Evolutionary conservation across 176 grass and related monocot genomes (phyloP), one percentile per base, ranked within the genome.

Genomic region (Hyparrhenia diplandra): DNA sequence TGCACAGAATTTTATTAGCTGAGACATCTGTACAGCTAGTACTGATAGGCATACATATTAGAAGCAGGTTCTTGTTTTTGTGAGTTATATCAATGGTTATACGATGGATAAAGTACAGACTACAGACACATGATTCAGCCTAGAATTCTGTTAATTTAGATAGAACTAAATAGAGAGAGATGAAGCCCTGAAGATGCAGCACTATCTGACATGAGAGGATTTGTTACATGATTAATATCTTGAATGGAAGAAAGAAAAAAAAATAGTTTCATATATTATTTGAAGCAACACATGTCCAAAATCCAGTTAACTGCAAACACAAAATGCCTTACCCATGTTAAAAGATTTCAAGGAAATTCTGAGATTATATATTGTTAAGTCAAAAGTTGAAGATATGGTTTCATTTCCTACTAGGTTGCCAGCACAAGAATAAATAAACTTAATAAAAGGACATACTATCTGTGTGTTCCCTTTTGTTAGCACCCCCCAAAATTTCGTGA

Each of bases 401-500:
- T n/a, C n/a, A n/a, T n/a, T n/a, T n/a, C n/a, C n/a, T n/a, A 82
- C 64, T 60, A 74, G 28, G 54, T 36, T 77, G 51, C 46, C 34
- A 73, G 27, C 13, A 83, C 10, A 65, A 73, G 35, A 17, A 79
- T 40, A 37, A 40, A 86, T 49, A 31, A 40, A 86, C 3, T 30
- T 51, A 45, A 14, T 36, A 29, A 75, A 16, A 84, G n/a, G 62
- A 76, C 90, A 79, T 97, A 97, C 95, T 76, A 98, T 98, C 84
- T 98, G 95, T 6, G 88, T 91, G 68, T 91, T 91, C 55, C 90
- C 95, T 86, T 98, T 93, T n/a, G 92, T 98, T 76, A 95, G 87
- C 58, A 89, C 92, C 41, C 41, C 95, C 95, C 64, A 98, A 91
- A 80, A 93, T 82, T 86, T 98, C 95, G 64, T 93, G 95, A 57